Evolutionary conservation across 371 early-diverging fungal species (phyloP), one percentile per base, ranked within the genome.

Genomic region (Fennellomyces sp.): DNA sequence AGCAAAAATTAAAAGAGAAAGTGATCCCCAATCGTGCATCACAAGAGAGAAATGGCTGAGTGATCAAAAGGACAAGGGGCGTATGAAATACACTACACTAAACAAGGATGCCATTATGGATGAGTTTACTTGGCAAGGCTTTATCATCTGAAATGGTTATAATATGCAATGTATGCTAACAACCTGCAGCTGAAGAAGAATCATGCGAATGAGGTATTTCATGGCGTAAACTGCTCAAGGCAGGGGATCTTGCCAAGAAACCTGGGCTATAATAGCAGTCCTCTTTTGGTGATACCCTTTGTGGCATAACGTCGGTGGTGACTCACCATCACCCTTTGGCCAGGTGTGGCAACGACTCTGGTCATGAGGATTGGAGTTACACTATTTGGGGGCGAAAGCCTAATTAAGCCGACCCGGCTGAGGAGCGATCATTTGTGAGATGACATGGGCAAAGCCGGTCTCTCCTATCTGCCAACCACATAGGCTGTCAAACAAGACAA

Each of bases 221-320:
- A 11, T 45, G 21, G 45, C 45, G 45, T 45, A 45, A 45, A 45
- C 45, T 21, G 45, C 45, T 45, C 45, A 45, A 45, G 12, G 7
- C 17, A 3, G 12, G 21, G 45, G 45, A 8, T 39, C n/a, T 45
- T 45, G 45, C 45, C 45, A 45, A 45, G 45, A 45, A 39, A 39
- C 5, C 13, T 11, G 13, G 5, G 1, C 45, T 41, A 41, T 2
- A 8, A 41, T 21, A 15, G 17, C 23, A 23, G 17, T 4, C 2
- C 5, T 3, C 17, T 2, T 23, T 42, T 19, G 17, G 17, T 21
- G 17, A 7, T 15, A 23, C 3, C 12, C 23, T 15, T 45, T 45
- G 45, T 45, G 45, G 45, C 45, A 45, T 45, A 45, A 45, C 45
- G 45, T 45, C 45, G 45, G 45, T 45, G 17, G 39, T 45, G 45